A percentile compares a stretch with the other conserved stretches of the same genome.
Conservation (phyloP, 73 alveolate species). For the Blepharisma japonicum region DNA sequence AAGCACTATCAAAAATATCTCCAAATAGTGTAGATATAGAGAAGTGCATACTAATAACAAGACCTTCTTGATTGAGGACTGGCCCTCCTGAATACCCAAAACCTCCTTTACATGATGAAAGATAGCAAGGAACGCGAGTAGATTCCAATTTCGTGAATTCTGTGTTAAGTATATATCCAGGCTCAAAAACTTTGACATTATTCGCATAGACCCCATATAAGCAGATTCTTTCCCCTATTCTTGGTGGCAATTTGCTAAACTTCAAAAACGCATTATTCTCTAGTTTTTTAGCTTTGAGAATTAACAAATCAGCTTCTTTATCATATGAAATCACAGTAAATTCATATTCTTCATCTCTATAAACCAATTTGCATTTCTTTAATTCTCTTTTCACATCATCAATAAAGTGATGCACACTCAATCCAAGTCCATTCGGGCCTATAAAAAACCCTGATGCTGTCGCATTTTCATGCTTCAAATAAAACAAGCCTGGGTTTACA, state of each 20-base stretch:
- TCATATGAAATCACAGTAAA: background rate
- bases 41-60: background rate
- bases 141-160: background rate
- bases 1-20: slow-evolving; percentile 6
- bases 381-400: background rate
- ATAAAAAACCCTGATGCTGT: background rate
- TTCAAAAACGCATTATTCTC: background rate
- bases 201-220: background rate
- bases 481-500: too few relatives aligned
- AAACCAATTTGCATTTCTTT: background rate
- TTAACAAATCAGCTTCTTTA: background rate
- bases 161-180: background rate
- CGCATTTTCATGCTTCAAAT: too few relatives aligned
- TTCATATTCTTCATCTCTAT: background rate
- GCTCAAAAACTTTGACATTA: slow-evolving; percentile 8
- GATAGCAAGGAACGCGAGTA: background rate
- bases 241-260: background rate
- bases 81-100: slow-evolving; percentile 30
- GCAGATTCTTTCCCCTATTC: background rate
- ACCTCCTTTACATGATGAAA: slow-evolving; percentile 25
- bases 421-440: background rate
- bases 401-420: slow-evolving; percentile 11
- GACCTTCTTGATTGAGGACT: background rate
- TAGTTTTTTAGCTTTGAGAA: background rate
- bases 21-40: background rate